A percentile compares a stretch with the other conserved stretches of the same genome.
phyloP scores from a whole-genome alignment of 805 yeast genomes.

The Grigorovia transvaalensis region DNA sequence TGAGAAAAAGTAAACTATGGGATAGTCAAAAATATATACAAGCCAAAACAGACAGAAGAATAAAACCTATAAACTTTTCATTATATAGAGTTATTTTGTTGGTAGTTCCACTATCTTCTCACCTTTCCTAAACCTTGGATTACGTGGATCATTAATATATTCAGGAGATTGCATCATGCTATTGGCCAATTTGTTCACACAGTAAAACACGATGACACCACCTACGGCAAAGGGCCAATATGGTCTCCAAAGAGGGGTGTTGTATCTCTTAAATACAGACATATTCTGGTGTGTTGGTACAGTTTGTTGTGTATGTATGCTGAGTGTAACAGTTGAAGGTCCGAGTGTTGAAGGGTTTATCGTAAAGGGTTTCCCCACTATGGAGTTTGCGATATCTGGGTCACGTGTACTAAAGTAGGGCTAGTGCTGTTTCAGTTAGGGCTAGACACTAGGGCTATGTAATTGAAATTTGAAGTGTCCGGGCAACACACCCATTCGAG shows the following conservation, averaged over 20 bases:
- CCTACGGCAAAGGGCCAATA: constrained; percentile 88
- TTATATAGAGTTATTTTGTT: constrained; percentile 3
- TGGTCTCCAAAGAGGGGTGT: constrained; percentile 44
- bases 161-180: constrained; percentile 66
- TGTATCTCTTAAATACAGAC: constrained; percentile 31
- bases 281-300: background rate
- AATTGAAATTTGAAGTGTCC: too few relatives aligned
- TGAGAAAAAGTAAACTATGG: too few relatives aligned
- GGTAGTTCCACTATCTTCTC: constrained; percentile 37
- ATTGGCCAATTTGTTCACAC: constrained; percentile 56
- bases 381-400: too few relatives aligned
- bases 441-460: too few relatives aligned
- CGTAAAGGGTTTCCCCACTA: too few relatives aligned
- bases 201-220: constrained; percentile 64
- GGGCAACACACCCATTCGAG: too few relatives aligned
- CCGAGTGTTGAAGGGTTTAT: background rate
- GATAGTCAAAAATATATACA: too few relatives aligned
- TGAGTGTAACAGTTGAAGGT: too few relatives aligned
- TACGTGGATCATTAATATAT: constrained; percentile 90
- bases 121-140: constrained; percentile 72
- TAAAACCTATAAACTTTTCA: too few relatives aligned
- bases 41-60: too few relatives aligned
- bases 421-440: too few relatives aligned
- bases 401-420: too few relatives aligned
- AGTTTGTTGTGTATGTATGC: background rate